A percentile compares a stretch with the other conserved stretches of the same genome.
phyloP scores from a whole-genome alignment of 768 basidiomycete species.

The Porphyrellus cyaneotinctus region DNA sequence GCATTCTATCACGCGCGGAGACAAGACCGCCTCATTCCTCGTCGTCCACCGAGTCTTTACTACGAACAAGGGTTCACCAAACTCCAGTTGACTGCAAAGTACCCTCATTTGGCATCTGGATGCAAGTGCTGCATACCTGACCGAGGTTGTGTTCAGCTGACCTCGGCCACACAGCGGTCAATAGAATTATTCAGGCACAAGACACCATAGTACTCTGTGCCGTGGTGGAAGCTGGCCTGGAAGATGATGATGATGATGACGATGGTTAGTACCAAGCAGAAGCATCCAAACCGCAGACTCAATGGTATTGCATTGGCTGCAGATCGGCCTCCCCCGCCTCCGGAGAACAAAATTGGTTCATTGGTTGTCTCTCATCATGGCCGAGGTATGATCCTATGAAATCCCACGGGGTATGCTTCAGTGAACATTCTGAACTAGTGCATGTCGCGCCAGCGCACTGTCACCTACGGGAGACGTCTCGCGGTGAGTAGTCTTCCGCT shows the following conservation, averaged over 20 bases:
- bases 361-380: slow-evolving; percentile 40
- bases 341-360: slow-evolving; percentile 47
- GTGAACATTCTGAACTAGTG: slow-evolving; percentile 13
- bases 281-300: slow-evolving; percentile 14
- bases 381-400: slow-evolving; percentile 14
- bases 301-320: neutral
- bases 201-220: slow-evolving; percentile 43
- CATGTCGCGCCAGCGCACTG: slow-evolving; percentile 19
- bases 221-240: slow-evolving; percentile 42
- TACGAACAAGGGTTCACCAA: slow-evolving; percentile 24
- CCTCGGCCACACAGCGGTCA: slow-evolving; percentile 40
- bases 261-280: slow-evolving; percentile 16
- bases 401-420: neutral
- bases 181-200: slow-evolving; percentile 45
- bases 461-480: slow-evolving; percentile 15
- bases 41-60: slow-evolving; percentile 24
- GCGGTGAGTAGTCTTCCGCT: slow-evolving; percentile 9
- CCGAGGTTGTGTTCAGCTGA: slow-evolving; percentile 1
- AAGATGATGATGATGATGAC: slow-evolving; percentile 29
- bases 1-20: slow-evolving; percentile 21
- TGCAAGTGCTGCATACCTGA: slow-evolving; percentile 16
- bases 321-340: slow-evolving; percentile 32
- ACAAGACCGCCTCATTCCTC: slow-evolving; percentile 17
- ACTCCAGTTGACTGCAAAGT: slow-evolving; percentile 25
- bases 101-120: slow-evolving; percentile 46